Evolutionary conservation across 768 basidiomycete genomes (phyloP).

Genomic region (Fomitopsis serialis): DNA sequence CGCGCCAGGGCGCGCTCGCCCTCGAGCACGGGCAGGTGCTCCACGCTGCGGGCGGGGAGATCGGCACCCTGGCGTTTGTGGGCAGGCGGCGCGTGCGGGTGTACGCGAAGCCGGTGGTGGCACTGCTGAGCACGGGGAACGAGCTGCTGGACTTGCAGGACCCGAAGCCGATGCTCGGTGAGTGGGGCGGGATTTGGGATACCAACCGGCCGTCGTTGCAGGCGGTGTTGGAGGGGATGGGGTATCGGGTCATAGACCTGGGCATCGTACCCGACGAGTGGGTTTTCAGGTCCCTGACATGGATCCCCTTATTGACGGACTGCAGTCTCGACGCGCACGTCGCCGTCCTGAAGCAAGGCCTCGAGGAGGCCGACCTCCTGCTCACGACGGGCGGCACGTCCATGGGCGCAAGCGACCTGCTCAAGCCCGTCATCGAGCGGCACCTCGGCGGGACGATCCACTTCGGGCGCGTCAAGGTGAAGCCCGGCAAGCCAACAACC

Average conservation of each 20-base stretch:
- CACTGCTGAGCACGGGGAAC: constrained; percentile 82
- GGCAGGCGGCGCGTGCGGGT: constrained; percentile 69
- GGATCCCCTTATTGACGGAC: neutral
- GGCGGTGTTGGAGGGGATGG: constrained; percentile 64
- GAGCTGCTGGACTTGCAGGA: constrained; percentile 65
- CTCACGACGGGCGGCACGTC: constrained; percentile 88
- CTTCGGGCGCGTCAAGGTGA: constrained; percentile 78
- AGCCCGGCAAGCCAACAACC: constrained; percentile 81
- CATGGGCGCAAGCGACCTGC: constrained; percentile 83
- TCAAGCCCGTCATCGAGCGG: constrained; percentile 86
- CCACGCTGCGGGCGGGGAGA: constrained; percentile 67
- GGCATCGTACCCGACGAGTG: constrained; percentile 78
- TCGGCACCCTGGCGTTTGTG: constrained; percentile 78
- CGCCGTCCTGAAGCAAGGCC: constrained; percentile 47
- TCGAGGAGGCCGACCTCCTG: constrained; percentile 64
- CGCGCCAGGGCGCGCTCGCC: constrained; percentile 59
- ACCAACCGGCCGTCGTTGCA: constrained; percentile 80
- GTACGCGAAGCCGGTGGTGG: constrained; percentile 67
- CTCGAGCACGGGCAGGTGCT: constrained; percentile 59
- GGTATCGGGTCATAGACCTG: constrained; percentile 73
- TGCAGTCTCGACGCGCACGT: constrained; percentile 54
- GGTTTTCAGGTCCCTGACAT: neutral
- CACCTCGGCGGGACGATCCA: constrained; percentile 72
- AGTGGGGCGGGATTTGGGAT: constrained; percentile 77
- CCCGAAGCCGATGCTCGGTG: constrained; percentile 24